Percentiles rank a stretch among this genome's conserved stretches.
These are phyloP conservation scores for Fusarium falciforme DNA, from an alignment of 2,329 filamentous ascomycete genomes.

Conservation along the genomic window DNA sequence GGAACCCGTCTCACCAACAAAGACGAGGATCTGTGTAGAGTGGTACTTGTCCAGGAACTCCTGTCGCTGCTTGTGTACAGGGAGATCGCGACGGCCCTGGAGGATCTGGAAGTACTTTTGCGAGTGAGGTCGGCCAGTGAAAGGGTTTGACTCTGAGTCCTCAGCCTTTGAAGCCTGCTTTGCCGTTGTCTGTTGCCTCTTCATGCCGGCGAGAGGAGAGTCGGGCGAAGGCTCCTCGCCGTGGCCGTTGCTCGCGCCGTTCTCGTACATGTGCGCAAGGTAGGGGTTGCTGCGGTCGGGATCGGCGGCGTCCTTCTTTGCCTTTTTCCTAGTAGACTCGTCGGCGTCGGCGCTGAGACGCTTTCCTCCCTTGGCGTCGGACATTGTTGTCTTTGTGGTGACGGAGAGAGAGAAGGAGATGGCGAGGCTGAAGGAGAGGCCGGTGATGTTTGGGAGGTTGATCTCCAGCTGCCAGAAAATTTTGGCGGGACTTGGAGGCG, in stretches of 20 bases:
- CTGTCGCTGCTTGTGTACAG: slow-evolving; percentile 91
- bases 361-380: slow-evolving; percentile 55
- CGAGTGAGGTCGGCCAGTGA: slow-evolving; percentile 82
- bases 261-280: slow-evolving; percentile 86
- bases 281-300: slow-evolving; percentile 77
- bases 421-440: slow-evolving; percentile 39
- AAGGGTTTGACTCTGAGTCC: slow-evolving; percentile 85
- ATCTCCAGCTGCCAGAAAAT: slow-evolving; percentile 40
- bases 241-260: slow-evolving; percentile 53
- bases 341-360: slow-evolving; percentile 58
- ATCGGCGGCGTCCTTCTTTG: slow-evolving; percentile 50
- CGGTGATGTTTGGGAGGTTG: slow-evolving; percentile 31
- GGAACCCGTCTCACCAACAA: slow-evolving; percentile 98
- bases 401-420: slow-evolving; percentile 13
- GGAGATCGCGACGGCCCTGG: slow-evolving; percentile 83
- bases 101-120: slow-evolving; percentile 91
- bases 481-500: slow-evolving; percentile 42
- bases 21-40: slow-evolving; percentile 93
- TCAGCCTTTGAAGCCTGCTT: slow-evolving; percentile 79
- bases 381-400: slow-evolving; percentile 48
- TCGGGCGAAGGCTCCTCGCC: slow-evolving; percentile 49
- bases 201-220: slow-evolving; percentile 73
- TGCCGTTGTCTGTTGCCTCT: slow-evolving; percentile 84
- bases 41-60: slow-evolving; percentile 97
- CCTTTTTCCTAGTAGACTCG: slow-evolving; percentile 57